Conservation (phyloP, 139 green algal species). For the Edaphochlamys debaryana region DNA sequence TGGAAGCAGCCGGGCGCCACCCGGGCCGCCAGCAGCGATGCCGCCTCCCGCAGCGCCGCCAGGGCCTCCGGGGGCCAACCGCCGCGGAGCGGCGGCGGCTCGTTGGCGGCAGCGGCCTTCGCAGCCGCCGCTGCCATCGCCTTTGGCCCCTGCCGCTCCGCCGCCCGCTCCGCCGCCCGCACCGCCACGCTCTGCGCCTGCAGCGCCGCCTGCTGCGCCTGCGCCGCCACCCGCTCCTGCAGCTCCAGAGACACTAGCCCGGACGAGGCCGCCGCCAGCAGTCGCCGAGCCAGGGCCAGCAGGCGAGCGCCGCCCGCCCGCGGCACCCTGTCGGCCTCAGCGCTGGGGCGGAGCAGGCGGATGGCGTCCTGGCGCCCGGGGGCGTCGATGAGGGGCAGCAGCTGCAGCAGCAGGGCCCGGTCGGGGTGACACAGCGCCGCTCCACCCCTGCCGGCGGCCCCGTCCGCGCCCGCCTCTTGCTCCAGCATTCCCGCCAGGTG, state of each 20-base stretch:
- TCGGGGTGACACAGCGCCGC: neutral
- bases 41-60: neutral
- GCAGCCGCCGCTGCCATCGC: too few species aligned
- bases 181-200: too few species aligned
- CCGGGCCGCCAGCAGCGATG: neutral
- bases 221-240: constrained; percentile 1
- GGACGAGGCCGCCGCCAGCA: constrained; percentile 1
- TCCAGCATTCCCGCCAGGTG: neutral
- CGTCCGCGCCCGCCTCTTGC: neutral
- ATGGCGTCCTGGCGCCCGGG: neutral
- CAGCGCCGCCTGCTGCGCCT: neutral
- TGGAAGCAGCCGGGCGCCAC: neutral
- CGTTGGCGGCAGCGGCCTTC: too few species aligned
- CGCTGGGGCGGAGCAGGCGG: neutral
- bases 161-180: too few species aligned
- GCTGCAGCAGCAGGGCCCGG: neutral
- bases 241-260: constrained; percentile 20
- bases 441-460: neutral
- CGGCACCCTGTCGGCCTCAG: neutral
- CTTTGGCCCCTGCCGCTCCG: neutral
- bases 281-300: neutral
- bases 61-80: neutral
- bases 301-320: neutral
- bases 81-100: neutral
- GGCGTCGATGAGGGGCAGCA: constrained; percentile 25